These are phyloP conservation scores for Cyberlindnera japonica DNA, from an alignment of 805 yeast species.

Conservation along the genomic window DNA sequence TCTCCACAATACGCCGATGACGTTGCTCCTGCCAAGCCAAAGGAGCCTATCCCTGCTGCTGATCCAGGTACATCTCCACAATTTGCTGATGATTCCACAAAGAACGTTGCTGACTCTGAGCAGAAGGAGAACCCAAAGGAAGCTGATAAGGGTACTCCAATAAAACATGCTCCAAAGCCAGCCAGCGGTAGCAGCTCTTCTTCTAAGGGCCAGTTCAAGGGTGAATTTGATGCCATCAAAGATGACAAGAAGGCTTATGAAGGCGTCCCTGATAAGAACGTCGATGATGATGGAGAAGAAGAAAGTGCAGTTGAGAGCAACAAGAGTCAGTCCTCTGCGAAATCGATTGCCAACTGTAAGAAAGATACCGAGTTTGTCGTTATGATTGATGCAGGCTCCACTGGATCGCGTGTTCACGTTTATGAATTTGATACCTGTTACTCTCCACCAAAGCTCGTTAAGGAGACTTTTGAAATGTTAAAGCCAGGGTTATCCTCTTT, in stretches of 20 bases:
- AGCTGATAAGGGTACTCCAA: constrained; percentile 26
- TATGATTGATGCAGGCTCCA: constrained; percentile 97
- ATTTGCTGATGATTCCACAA: constrained; percentile 22
- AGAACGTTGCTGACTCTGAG: constrained; percentile 8
- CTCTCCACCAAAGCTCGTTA: constrained; percentile 75
- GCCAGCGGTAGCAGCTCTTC: constrained; percentile 10
- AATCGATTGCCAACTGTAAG: constrained; percentile 31
- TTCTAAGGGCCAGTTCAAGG: constrained; percentile 14
- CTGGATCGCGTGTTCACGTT: constrained; percentile 94
- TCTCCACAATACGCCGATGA: constrained; percentile 30
- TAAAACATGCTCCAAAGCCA: constrained; percentile 29
- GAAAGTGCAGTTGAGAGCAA: constrained; percentile 8
- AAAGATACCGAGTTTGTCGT: constrained; percentile 67
- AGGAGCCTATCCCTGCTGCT: constrained; percentile 9
- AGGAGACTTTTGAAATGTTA: constrained; percentile 82
- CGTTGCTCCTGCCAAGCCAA: constrained; percentile 14
- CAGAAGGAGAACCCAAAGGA: constrained; percentile 25
- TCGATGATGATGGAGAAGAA: constrained; percentile 9
- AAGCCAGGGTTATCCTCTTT: constrained; percentile 90
- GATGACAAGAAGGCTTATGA: constrained; percentile 26
- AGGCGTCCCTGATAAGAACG: constrained; percentile 29
- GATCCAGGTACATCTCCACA: constrained; percentile 21
- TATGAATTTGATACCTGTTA: constrained; percentile 86
- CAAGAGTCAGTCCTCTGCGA: constrained; percentile 12
- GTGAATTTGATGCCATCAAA: constrained; percentile 27